Conservation (phyloP, 192 early-diverging fungal species). For the Gryganskiella cystojenkinii region DNA sequence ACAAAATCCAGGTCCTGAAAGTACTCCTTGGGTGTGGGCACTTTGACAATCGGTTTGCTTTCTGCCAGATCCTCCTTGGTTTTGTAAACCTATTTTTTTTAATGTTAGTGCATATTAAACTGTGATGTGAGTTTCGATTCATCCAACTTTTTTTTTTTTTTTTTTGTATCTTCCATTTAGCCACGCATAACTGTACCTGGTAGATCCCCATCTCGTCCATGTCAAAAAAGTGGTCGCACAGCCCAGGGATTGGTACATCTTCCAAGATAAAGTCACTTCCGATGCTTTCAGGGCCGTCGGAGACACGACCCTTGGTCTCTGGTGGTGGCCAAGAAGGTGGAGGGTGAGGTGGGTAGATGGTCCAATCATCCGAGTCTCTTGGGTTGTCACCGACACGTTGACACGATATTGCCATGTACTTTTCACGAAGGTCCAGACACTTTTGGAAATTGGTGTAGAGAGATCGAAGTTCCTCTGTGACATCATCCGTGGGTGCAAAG, state of each 20-base stretch:
- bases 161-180: too few relatives aligned
- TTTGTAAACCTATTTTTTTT: slow-evolving; percentile 7
- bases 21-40: slow-evolving; percentile 87
- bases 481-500: slow-evolving; percentile 42
- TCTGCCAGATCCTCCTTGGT: slow-evolving; percentile 23
- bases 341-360: slow-evolving; percentile 89
- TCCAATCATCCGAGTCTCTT: slow-evolving; percentile 79
- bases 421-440: slow-evolving; percentile 83
- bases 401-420: slow-evolving; percentile 81
- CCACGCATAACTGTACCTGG: too few relatives aligned
- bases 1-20: slow-evolving; percentile 88
- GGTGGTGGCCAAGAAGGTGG: slow-evolving; percentile 70
- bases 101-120: neutral
- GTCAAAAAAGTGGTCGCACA: slow-evolving; percentile 52
- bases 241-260: slow-evolving; percentile 55
- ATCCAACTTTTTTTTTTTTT: slow-evolving; percentile 11
- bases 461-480: slow-evolving; percentile 69
- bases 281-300: slow-evolving; percentile 42
- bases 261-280: slow-evolving; percentile 58
- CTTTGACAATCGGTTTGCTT: slow-evolving; percentile 52
- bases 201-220: slow-evolving; percentile 73
- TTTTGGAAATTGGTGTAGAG: slow-evolving; percentile 71
- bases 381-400: slow-evolving; percentile 89
- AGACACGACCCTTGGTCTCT: slow-evolving; percentile 26
- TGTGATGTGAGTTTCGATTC: neutral